Percentiles rank a stretch among this genome's conserved stretches.
These are phyloP conservation scores for Saturnispora quitensis DNA, from an alignment of 805 yeast species.

Conservation along the genomic window DNA sequence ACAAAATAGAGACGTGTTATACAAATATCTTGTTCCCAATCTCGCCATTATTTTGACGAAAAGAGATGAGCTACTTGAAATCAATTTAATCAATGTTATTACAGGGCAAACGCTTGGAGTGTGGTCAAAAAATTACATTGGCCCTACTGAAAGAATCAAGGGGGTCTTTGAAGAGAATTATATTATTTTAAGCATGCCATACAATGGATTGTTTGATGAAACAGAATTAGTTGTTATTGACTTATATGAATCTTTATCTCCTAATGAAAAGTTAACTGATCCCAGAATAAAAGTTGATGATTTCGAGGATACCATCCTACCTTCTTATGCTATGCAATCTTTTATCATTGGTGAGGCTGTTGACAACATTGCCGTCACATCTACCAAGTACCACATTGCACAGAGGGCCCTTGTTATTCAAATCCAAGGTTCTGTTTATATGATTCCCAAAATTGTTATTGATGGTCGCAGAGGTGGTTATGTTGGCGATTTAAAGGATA, in stretches of 20 bases:
- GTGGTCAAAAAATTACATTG: constrained; percentile 22
- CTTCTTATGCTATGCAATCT: constrained; percentile 44
- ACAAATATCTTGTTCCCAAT: constrained; percentile 77
- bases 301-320: constrained; percentile 26
- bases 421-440: constrained; percentile 53
- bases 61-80: neutral
- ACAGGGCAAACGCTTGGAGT: constrained; percentile 52
- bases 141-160: constrained; percentile 23
- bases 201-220: constrained; percentile 32
- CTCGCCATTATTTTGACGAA: constrained; percentile 29
- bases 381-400: constrained; percentile 59
- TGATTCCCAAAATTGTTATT: constrained; percentile 60
- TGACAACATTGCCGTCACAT: constrained; percentile 40
- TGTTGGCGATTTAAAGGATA: constrained; percentile 33
- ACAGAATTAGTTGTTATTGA: constrained; percentile 65
- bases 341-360: constrained; percentile 46
- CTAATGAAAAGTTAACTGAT: constrained; percentile 34
- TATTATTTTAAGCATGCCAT: constrained; percentile 60
- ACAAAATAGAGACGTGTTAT: constrained; percentile 63
- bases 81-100: constrained; percentile 56
- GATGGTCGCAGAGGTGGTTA: constrained; percentile 53
- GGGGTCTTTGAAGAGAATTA: constrained; percentile 75
- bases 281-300: constrained; percentile 13
- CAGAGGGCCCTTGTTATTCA: constrained; percentile 54
- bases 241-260: constrained; percentile 56